A percentile compares a stretch with the other conserved stretches of the same genome.
phyloP scores from a whole-genome alignment of 2,329 filamentous ascomycete genomes.

The Neocucurbitaria cava region DNA sequence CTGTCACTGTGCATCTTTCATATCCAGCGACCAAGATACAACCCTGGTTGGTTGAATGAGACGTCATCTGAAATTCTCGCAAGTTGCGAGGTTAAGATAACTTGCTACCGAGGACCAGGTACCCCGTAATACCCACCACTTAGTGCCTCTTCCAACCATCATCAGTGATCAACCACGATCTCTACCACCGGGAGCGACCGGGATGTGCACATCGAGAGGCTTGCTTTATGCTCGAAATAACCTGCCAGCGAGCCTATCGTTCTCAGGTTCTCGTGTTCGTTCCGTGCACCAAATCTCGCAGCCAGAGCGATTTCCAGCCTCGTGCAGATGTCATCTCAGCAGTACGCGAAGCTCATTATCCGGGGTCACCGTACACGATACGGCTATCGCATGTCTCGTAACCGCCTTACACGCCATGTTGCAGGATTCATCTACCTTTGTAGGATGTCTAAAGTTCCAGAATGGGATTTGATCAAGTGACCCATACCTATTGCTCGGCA shows the following conservation, averaged over 20 bases:
- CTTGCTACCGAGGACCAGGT: slow-evolving; percentile 24
- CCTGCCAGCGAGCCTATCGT: slow-evolving; percentile 2
- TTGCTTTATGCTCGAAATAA: slow-evolving; percentile 16
- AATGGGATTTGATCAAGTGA: slow-evolving; percentile 28
- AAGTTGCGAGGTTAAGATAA: slow-evolving; percentile 20
- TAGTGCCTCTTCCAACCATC: slow-evolving; percentile 1
- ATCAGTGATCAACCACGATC: slow-evolving; percentile 11
- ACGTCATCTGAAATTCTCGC: slow-evolving; percentile 23
- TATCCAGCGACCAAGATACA: slow-evolving; percentile 10
- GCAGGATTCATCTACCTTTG: slow-evolving; percentile 31
- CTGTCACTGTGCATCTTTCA: slow-evolving; percentile 17
- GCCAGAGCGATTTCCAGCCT: neutral
- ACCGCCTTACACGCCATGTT: slow-evolving; percentile 1
- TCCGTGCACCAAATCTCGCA: slow-evolving; percentile 4
- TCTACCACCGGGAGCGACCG: slow-evolving; percentile 14
- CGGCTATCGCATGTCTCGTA: neutral
- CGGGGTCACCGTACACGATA: neutral
- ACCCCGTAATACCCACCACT: slow-evolving; percentile 18
- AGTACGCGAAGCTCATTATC: neutral
- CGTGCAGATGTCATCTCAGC: neutral
- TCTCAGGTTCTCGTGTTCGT: slow-evolving; percentile 7
- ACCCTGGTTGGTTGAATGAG: slow-evolving; percentile 7
- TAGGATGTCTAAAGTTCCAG: slow-evolving; percentile 24
- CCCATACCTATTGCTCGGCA: slow-evolving; percentile 22
- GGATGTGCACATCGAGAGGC: slow-evolving; percentile 10